Conservation (phyloP, 2,329 filamentous ascomycete species). For the Alternaria angustiovoidea region DNA sequence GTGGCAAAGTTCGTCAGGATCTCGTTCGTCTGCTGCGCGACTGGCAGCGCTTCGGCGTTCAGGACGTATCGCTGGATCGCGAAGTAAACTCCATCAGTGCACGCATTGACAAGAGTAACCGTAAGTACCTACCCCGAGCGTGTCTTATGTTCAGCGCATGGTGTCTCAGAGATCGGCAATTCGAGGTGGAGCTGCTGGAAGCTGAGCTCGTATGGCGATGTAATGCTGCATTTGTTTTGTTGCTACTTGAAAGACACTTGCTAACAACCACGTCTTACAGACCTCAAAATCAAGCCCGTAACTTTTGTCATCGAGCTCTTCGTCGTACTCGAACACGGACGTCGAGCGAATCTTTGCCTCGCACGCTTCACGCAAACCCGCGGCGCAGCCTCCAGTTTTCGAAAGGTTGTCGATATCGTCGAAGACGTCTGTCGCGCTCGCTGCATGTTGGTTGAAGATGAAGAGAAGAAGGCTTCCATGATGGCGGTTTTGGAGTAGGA, state of each 20-base stretch:
- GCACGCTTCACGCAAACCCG: conserved; percentile 87
- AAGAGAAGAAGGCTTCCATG: conserved; percentile 55
- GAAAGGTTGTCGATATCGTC: conserved; percentile 80
- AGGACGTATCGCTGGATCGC: conserved; percentile 80
- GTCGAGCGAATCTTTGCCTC: conserved; percentile 77
- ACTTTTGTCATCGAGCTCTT: conserved; percentile 87
- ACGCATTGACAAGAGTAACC: conserved; percentile 77
- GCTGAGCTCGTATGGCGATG: conserved; percentile 22
- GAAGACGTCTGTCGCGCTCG: conserved; percentile 71
- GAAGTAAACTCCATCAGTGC: conserved; percentile 81
- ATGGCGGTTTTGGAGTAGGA: conserved; percentile 50
- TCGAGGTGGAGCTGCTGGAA: conserved; percentile 31
- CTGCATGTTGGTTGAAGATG: conserved; percentile 71
- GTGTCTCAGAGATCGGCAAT: conserved; percentile 21
- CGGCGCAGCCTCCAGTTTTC: conserved; percentile 90
- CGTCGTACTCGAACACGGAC: conserved; percentile 85
- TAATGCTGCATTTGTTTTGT: conserved; percentile 23
- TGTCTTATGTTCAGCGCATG: conserved; percentile 27
- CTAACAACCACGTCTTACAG: conserved; percentile 55
- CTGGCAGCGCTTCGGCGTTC: conserved; percentile 83
- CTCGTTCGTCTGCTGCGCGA: conserved; percentile 77
- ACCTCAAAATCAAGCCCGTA: conserved; percentile 85
- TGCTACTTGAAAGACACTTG: background rate
- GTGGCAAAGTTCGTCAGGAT: conserved; percentile 78
- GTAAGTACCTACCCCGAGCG: conserved; percentile 62